Conservation (phyloP, 2,329 filamentous ascomycete genomes). For the Ascochyta pisi region DNA sequence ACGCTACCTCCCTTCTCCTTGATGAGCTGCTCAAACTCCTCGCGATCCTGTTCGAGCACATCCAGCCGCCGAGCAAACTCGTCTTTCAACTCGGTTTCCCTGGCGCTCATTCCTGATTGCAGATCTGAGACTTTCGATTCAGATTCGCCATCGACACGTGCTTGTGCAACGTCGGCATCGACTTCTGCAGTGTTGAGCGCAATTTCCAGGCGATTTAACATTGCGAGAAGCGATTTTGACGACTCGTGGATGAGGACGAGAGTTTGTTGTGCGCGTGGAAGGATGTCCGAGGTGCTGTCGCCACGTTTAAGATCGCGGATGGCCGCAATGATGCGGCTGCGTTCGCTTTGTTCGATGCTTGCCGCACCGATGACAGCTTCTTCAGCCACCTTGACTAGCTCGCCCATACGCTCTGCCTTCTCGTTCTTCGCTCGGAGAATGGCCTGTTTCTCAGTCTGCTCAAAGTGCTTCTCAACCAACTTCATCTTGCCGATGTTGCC, state of each 20-base stretch:
- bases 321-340: constrained; percentile 57
- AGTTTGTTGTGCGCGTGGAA: constrained; percentile 37
- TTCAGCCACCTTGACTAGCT: constrained; percentile 59
- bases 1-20: constrained; percentile 18
- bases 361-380: constrained; percentile 59
- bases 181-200: constrained; percentile 61
- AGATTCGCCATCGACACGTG: constrained; percentile 54
- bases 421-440: constrained; percentile 58
- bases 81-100: constrained; percentile 41
- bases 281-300: constrained; percentile 25
- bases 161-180: constrained; percentile 61
- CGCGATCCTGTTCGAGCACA: constrained; percentile 46
- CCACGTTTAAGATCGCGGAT: constrained; percentile 48
- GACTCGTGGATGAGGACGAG: constrained; percentile 46
- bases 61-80: constrained; percentile 50
- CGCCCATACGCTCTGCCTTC: constrained; percentile 57
- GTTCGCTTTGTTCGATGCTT: constrained; percentile 59
- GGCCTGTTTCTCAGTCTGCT: constrained; percentile 60
- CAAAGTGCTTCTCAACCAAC: constrained; percentile 52
- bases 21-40: constrained; percentile 38
- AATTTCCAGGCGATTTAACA: constrained; percentile 58
- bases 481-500: constrained; percentile 61
- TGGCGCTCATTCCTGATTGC: constrained; percentile 44
- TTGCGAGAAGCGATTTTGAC: constrained; percentile 50
- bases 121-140: constrained; percentile 49